Conservation (phyloP, 2,329 filamentous ascomycete species). For the Aspergillus thermomutatus region DNA sequence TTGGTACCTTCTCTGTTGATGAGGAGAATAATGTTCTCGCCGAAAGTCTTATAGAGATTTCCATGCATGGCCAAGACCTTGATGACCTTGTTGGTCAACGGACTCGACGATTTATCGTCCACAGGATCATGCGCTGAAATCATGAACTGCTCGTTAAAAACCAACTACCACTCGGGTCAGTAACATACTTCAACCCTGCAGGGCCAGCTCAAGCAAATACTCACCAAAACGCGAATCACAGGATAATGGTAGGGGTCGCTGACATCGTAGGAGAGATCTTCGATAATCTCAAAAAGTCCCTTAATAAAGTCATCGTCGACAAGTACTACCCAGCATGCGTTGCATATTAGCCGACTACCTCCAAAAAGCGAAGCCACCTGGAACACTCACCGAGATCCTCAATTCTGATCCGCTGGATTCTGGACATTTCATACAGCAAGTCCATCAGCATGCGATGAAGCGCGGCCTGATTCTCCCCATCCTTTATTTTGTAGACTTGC, state of each 20-base stretch:
- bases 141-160: constrained; percentile 98
- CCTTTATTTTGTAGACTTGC: constrained; percentile 57
- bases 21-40: constrained; percentile 92
- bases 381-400: constrained; percentile 68
- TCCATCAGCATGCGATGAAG: constrained; percentile 81
- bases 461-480: constrained; percentile 46
- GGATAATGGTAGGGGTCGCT: constrained; percentile 95
- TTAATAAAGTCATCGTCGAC: constrained; percentile 76
- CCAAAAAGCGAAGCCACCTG: not conserved
- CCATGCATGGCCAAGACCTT: constrained; percentile 84
- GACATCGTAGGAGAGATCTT: constrained; percentile 79
- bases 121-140: constrained; percentile 61
- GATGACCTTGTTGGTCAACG: constrained; percentile 86
- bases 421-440: constrained; percentile 92
- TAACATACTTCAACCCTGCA: constrained; percentile 10
- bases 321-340: constrained; percentile 38
- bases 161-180: constrained; percentile 58
- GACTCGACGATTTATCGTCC: constrained; percentile 41
- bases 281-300: constrained; percentile 82
- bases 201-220: constrained; percentile 28
- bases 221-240: constrained; percentile 84
- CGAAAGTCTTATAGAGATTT: constrained; percentile 83
- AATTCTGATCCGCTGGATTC: constrained; percentile 75
- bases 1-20: constrained; percentile 76
- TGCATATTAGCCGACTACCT: not conserved